Percentiles rank a stretch among this genome's conserved stretches.
These are phyloP conservation scores for Nannochloropsis salina DNA, from an alignment of 108 stramenopile species.

Conservation along the genomic window DNA sequence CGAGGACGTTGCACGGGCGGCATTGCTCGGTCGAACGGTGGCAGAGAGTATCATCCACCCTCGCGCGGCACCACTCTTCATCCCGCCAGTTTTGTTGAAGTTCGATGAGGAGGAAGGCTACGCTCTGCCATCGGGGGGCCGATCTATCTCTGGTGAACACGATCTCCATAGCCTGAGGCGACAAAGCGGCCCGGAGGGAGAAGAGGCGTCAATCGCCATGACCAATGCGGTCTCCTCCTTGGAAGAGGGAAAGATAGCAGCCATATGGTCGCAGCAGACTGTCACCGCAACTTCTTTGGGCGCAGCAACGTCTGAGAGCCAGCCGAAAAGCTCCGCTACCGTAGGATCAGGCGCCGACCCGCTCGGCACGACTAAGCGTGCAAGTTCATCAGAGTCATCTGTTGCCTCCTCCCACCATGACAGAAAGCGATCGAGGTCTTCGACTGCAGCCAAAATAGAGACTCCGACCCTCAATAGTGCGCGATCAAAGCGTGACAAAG, in stretches of 20 bases:
- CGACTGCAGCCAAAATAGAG: neutral
- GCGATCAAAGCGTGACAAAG: neutral
- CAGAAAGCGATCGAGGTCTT: neutral
- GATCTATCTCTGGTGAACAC: neutral
- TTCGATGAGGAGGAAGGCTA: neutral
- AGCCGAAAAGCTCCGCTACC: neutral
- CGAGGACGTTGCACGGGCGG: constrained; percentile 1
- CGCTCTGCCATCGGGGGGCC: neutral
- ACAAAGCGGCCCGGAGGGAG: neutral
- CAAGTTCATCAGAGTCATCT: neutral
- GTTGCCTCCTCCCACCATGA: neutral
- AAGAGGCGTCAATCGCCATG: neutral
- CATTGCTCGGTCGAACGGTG: neutral
- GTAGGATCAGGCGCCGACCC: neutral
- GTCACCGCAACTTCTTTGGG: neutral
- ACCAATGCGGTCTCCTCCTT: neutral
- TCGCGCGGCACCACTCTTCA: neutral
- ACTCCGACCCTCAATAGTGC: neutral
- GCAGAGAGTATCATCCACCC: neutral
- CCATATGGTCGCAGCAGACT: neutral
- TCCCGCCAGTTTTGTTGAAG: neutral
- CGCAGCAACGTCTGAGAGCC: neutral
- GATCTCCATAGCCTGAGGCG: neutral
- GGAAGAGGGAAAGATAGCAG: neutral
- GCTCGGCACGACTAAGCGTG: neutral